A percentile compares a stretch with the other conserved stretches of the same genome.
These are phyloP conservation scores for Botrytis medusae DNA, from an alignment of 2,329 filamentous ascomycete genomes.

Conservation along the genomic window DNA sequence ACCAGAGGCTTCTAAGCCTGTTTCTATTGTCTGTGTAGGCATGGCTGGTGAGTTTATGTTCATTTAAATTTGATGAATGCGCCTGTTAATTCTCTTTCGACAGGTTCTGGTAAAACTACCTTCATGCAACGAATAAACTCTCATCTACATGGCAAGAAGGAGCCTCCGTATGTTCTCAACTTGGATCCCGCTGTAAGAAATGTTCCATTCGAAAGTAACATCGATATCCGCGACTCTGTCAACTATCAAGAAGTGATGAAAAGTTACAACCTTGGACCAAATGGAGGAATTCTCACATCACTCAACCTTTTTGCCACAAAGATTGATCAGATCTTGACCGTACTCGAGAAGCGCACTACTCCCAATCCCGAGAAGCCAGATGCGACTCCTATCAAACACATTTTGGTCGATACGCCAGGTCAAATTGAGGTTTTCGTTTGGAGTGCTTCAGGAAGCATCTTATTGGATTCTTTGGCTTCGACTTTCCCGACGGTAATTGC, in stretches of 20 bases:
- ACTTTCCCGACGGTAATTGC: constrained; percentile 96
- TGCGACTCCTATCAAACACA: constrained; percentile 70
- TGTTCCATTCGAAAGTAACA: constrained; percentile 94
- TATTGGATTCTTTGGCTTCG: constrained; percentile 88
- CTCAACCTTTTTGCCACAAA: constrained; percentile 97
- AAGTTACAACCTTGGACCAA: constrained; percentile 95
- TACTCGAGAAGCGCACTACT: constrained; percentile 84
- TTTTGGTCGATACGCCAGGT: constrained; percentile 91
- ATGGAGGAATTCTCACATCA: constrained; percentile 93
- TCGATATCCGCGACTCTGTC: constrained; percentile 97
- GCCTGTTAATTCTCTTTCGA: constrained; percentile 16
- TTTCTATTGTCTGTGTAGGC: constrained; percentile 88
- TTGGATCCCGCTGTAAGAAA: constrained; percentile 92
- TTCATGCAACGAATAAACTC: constrained; percentile 99
- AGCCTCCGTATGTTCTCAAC: constrained; percentile 92
- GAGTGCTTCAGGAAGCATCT: constrained; percentile 91
- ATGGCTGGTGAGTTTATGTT: constrained; percentile 72
- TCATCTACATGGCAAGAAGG: constrained; percentile 77
- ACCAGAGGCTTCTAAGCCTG: constrained; percentile 50
- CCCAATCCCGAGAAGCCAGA: constrained; percentile 61
- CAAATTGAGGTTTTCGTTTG: constrained; percentile 99
- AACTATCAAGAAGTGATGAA: constrained; percentile 99
- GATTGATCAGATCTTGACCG: constrained; percentile 86
- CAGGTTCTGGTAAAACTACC: constrained; percentile 96
- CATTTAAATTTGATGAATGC: background rate